Base-by-base conservation (phyloP, 805 yeast genomes). In the Yarrowia sp. region DNA sequence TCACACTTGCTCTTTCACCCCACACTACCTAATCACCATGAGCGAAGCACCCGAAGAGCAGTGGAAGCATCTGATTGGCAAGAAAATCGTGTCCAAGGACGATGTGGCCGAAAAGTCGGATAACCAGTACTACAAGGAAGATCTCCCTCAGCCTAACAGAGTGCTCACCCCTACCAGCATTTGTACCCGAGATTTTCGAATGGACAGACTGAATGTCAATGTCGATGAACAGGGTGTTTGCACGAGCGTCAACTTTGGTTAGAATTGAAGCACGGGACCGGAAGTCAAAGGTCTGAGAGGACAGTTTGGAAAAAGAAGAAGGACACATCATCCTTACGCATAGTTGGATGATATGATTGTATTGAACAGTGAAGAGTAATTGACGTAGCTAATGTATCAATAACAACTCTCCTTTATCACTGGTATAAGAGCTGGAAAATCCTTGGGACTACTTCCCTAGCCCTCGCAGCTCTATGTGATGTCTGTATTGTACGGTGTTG, bases 51-150 rank as follows among this genome's bases (percentile, higher is more conserved):
- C 49, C 5, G 45, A 26, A 48, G 40, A 38, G 2, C 12, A 63
- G 8, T 63, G 56, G 56, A 11, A 41, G 16, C 56, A 48, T 48
- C 40, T 63, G 40, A 14, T 63, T 40, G 67, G 67, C 43, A 48
- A 63, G 56, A 48, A 56, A 2, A 63, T 63, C 14, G 67, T 63
- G 26, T 63, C 56, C 41, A 48, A 26, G 26, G 46, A 95, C 77
- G 89, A 87, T 71, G 86, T 92, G 75, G 96, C 97, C 10, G 98
- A 97, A 5, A 52, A 26, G 11, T 38, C 67, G 3, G 56, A 63
- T 40, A 14, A 19, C 14, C 56, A 63, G 16, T 63, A 22, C 11
- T 63, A 63, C 56, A 49, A 49, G 48, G 67, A 63, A 15, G 67
- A 48, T 32, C 48, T 63, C 1, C 67, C 67, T 15, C 38, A 48